phyloP scores from a whole-genome alignment of 768 basidiomycete genomes.

The Coprinopsis cinerea region DNA sequence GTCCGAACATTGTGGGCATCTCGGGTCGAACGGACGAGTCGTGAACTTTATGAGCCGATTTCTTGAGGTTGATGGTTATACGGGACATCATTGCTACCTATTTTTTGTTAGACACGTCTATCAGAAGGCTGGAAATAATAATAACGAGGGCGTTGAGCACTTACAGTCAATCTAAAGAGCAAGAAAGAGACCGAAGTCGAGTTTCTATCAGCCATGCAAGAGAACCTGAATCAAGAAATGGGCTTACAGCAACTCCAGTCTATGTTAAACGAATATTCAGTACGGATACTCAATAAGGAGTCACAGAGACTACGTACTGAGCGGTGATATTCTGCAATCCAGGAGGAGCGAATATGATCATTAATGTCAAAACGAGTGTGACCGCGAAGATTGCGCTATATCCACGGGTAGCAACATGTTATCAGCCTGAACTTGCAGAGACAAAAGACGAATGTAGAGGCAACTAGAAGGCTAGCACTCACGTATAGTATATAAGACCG shows the following conservation, averaged over 20 bases:
- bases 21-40: slow-evolving; percentile 14
- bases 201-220: neutral
- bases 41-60: slow-evolving; percentile 25
- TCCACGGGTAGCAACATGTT: too few species aligned
- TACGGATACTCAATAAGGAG: too few species aligned
- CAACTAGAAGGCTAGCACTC: too few species aligned
- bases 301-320: slow-evolving; percentile 32
- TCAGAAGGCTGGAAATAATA: neutral
- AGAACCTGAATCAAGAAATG: neutral
- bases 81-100: slow-evolving; percentile 65
- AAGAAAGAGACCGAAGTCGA: slow-evolving; percentile 2
- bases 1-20: slow-evolving; percentile 20
- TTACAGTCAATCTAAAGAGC: slow-evolving; percentile 19
- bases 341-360: slow-evolving; percentile 38
- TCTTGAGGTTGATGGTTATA: slow-evolving; percentile 56
- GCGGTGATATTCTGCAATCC: slow-evolving; percentile 42
- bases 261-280: slow-evolving; percentile 11
- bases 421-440: too few species aligned
- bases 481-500: slow-evolving; percentile 44
- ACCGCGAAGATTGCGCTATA: slow-evolving; percentile 40
- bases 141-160: neutral
- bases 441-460: too few species aligned
- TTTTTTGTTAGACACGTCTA: neutral
- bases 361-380: slow-evolving; percentile 37
- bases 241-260: slow-evolving; percentile 35